Base-by-base conservation (phyloP, 768 basidiomycete species). In the Kwoniella sp. region DNA sequence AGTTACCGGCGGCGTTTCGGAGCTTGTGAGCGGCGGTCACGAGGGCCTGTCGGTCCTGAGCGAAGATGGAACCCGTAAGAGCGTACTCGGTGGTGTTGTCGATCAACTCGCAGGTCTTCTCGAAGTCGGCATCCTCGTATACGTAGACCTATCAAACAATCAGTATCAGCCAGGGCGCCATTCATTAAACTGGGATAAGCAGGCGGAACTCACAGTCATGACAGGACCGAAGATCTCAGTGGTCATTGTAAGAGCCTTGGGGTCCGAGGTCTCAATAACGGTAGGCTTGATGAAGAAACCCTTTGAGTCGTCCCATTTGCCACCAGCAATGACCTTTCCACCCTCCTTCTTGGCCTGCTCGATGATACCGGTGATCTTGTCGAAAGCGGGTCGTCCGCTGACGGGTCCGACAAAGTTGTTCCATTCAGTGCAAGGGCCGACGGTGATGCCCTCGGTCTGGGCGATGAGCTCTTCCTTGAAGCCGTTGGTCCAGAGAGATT, bases 171-270 rank as follows among this genome's bases (percentile, higher is more conserved):
- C n/a, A n/a, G n/a, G 49, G 25, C 8, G 19, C 24, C 29, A 50
- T 46, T 19, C 21, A 44, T 10, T 9, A 46, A 30, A 6, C 17
- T 17, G 17, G 24, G 10, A 9, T 21, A 8, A 36, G 46, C 17
- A 72, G 83, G 53, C 68, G 91, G 17, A 15, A 44, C 40, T 44
- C 40, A 44, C 91, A 36, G 94, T 95, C 56, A 97, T 72, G 36
- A 98, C 94, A 25, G 96, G 96, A 1, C 96, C 96, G 72, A 99
- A 98, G 72, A 99, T 90, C 82, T 99, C 96, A 69, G 97, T 91
- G 7, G 85, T 85, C 86, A 99, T 90, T 1, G 93, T 94, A 48
- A 94, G 80, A 1, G 87, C 90, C 64, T 86, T 86, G 44, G 96
- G 92, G 77, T 98, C 91, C 76, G 90, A 90, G 71, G 89, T 95